phyloP scores from a whole-genome alignment of 1,284 basidiomycete genomes.

The Cystobasidium slooffiae region DNA sequence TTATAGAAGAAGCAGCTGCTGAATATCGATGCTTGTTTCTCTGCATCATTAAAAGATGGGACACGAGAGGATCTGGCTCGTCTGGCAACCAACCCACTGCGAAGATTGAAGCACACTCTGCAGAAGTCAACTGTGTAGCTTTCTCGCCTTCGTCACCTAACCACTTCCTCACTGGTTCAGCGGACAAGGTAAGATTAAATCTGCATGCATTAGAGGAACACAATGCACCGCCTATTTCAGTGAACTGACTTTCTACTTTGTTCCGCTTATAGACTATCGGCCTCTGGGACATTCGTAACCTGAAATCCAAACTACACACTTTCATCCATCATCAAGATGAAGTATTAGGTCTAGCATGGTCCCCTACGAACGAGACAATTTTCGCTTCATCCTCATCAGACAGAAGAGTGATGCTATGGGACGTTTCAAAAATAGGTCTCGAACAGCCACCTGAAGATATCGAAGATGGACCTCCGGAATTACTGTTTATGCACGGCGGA shows the following conservation, averaged over 20 bases:
- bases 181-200: conserved; percentile 74
- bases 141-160: conserved; percentile 84
- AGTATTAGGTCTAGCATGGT: conserved; percentile 91
- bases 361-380: conserved; percentile 84
- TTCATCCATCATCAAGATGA: conserved; percentile 95
- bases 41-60: conserved; percentile 71
- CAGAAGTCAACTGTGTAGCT: conserved; percentile 87
- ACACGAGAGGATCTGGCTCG: conserved; percentile 68
- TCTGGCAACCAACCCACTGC: conserved; percentile 68
- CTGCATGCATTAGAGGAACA: not conserved
- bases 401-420: conserved; percentile 93
- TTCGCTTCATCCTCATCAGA: conserved; percentile 93
- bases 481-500: conserved; percentile 72
- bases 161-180: conserved; percentile 89
- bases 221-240: not conserved
- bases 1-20: not conserved
- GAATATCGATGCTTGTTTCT: not conserved
- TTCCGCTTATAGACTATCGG: conserved; percentile 70
- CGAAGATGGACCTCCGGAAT: conserved; percentile 91
- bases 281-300: conserved; percentile 85
- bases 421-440: conserved; percentile 85
- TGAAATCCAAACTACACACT: conserved; percentile 80
- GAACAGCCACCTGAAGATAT: conserved; percentile 86
- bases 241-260: not conserved
- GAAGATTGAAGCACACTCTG: conserved; percentile 82